Evolutionary conservation across 495 filamentous ascomycete species (phyloP).

Genomic region (Aspergillus mulundensis): DNA sequence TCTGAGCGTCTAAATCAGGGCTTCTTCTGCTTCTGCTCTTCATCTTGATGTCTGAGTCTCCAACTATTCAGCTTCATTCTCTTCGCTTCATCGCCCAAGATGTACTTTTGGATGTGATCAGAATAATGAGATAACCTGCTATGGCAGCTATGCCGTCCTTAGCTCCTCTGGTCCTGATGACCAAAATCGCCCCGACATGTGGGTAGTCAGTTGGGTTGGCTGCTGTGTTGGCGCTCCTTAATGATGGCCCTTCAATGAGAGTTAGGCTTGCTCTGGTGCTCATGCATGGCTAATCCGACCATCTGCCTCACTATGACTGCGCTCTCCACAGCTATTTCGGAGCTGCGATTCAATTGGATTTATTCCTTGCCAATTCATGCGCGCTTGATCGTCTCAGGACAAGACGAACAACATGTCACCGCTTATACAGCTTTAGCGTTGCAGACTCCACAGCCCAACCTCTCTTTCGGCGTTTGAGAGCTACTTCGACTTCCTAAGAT

Average conservation of each 20-base stretch:
- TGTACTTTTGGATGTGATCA: constrained; percentile 5
- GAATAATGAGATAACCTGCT: neutral
- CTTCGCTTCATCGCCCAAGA: constrained; percentile 6
- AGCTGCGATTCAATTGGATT: constrained; percentile 17
- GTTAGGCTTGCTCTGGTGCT: constrained; percentile 18
- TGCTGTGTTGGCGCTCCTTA: constrained; percentile 25
- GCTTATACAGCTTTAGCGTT: constrained; percentile 23
- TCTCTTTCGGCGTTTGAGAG: constrained; percentile 11
- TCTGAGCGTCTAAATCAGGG: neutral
- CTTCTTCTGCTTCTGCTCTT: neutral
- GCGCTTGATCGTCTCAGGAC: constrained; percentile 26
- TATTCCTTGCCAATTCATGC: constrained; percentile 22
- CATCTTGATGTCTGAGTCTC: neutral
- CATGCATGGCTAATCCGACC: constrained; percentile 22
- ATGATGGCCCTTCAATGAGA: constrained; percentile 14
- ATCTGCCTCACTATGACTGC: constrained; percentile 24
- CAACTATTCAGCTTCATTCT: neutral
- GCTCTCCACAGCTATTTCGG: constrained; percentile 22
- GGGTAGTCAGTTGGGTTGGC: constrained; percentile 14
- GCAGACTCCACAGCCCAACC: constrained; percentile 20
- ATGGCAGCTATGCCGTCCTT: neutral
- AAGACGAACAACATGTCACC: constrained; percentile 36
- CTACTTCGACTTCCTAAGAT: neutral
- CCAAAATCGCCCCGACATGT: constrained; percentile 7
- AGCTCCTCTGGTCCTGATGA: neutral